These are phyloP conservation scores for Fusarium tanahbumbuense DNA, from an alignment of 2,329 filamentous ascomycete genomes.

Conservation along the genomic window DNA sequence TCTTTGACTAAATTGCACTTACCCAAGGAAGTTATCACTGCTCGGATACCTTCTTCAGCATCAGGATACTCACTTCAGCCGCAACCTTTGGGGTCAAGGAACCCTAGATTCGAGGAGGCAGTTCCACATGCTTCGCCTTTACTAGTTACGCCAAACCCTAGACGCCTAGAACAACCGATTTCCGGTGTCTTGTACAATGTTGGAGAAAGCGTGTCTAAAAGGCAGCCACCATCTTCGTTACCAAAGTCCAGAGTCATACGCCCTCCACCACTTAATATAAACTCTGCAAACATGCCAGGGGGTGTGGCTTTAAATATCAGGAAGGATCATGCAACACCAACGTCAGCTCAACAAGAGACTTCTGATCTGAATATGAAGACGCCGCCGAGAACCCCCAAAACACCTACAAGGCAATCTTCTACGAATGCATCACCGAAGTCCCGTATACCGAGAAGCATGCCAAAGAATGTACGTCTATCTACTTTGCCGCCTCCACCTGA, in stretches of 20 bases:
- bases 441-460: slow-evolving; percentile 14
- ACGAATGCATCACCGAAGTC: slow-evolving; percentile 21
- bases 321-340: slow-evolving; percentile 7
- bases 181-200: slow-evolving; percentile 17
- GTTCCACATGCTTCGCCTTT: slow-evolving; percentile 13
- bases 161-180: slow-evolving; percentile 18
- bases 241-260: slow-evolving; percentile 1
- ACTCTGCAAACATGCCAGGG: not conserved
- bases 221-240: not conserved
- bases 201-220: slow-evolving; percentile 1
- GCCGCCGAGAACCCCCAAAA: not conserved
- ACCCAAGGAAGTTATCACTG: slow-evolving; percentile 12
- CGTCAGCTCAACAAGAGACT: not conserved
- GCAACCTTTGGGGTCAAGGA: slow-evolving; percentile 1
- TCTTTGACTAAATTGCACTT: not conserved
- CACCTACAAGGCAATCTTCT: not conserved
- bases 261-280: not conserved
- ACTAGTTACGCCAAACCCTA: slow-evolving; percentile 22
- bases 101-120: slow-evolving; percentile 19
- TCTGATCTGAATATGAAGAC: slow-evolving; percentile 1
- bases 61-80: slow-evolving; percentile 11
- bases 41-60: slow-evolving; percentile 26
- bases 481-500: slow-evolving; percentile 32
- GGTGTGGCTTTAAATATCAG: not conserved
- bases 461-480: slow-evolving; percentile 12